phyloP scores from a whole-genome alignment of 2,329 filamentous ascomycete genomes.

The Rutstroemia sp. region DNA sequence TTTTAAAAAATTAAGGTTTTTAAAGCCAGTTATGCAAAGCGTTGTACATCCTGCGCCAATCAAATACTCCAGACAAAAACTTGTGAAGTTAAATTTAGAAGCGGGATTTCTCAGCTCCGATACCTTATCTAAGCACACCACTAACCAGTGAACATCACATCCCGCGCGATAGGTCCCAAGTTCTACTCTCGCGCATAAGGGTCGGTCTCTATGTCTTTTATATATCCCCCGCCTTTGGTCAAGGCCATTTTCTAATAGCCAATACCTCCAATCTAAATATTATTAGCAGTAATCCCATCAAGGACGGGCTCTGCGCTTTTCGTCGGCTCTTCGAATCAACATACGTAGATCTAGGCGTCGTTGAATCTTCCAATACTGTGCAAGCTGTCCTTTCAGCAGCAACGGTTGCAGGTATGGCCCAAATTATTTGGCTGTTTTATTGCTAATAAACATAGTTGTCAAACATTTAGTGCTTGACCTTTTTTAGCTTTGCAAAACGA shows the following conservation, averaged over 20 bases:
- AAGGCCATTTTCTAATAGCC: constrained; percentile 8
- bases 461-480: too few relatives aligned
- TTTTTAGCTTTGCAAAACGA: too few relatives aligned
- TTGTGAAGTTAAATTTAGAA: not conserved
- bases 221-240: too few relatives aligned
- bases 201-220: too few relatives aligned
- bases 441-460: too few relatives aligned
- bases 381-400: constrained; percentile 18
- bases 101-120: not conserved
- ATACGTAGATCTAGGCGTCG: constrained; percentile 12
- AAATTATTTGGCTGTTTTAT: too few relatives aligned
- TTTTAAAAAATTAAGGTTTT: too few relatives aligned
- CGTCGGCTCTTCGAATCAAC: constrained; percentile 17
- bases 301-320: constrained; percentile 15
- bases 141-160: too few relatives aligned
- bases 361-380: constrained; percentile 12
- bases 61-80: not conserved
- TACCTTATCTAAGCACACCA: not conserved
- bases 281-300: constrained; percentile 14
- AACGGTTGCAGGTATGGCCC: constrained; percentile 12
- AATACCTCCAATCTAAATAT: constrained; percentile 17
- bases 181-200: too few relatives aligned
- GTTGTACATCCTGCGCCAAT: too few relatives aligned
- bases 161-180: too few relatives aligned
- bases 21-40: too few relatives aligned